phyloP scores from a whole-genome alignment of 352 stramenopile genomes.

The Phytophthora sp. region DNA sequence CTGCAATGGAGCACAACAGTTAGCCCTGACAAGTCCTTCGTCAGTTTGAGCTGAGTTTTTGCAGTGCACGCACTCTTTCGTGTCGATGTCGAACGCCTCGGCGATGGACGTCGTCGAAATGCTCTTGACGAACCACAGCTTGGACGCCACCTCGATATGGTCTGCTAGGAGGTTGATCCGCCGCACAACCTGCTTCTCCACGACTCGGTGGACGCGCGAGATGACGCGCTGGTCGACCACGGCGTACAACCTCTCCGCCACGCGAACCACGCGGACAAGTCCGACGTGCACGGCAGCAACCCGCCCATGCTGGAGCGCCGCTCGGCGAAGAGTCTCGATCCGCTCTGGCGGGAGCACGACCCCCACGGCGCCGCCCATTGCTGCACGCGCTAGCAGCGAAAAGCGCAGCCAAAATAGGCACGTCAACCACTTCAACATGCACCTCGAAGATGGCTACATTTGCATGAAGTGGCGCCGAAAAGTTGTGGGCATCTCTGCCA shows the following conservation, averaged over 20 bases:
- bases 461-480: too few relatives aligned
- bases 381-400: not conserved
- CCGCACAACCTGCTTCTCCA: conserved; percentile 60
- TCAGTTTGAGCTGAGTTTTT: too few relatives aligned
- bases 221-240: conserved; percentile 67
- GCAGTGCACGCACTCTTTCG: conserved; percentile 58
- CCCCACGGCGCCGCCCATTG: conserved; percentile 63
- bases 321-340: conserved; percentile 22
- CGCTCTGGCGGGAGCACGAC: conserved; percentile 37
- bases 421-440: conserved; percentile 29
- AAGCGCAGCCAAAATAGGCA: conserved; percentile 18
- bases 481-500: not conserved
- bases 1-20: too few relatives aligned
- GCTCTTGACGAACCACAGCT: conserved; percentile 67
- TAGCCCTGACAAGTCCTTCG: too few relatives aligned
- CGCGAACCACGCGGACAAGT: conserved; percentile 37
- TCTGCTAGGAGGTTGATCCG: conserved; percentile 46
- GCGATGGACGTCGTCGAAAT: conserved; percentile 68
- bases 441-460: conserved; percentile 29
- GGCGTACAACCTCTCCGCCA: conserved; percentile 48
- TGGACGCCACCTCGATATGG: conserved; percentile 60
- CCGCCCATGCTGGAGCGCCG: conserved; percentile 29
- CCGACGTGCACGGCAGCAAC: conserved; percentile 39
- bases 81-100: conserved; percentile 51
- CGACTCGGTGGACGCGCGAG: conserved; percentile 44